A percentile compares a stretch with the other conserved stretches of the same genome.
These are phyloP conservation scores for Paraurostyla sp. DNA, from an alignment of 73 alveolate genomes.

Conservation along the genomic window DNA sequence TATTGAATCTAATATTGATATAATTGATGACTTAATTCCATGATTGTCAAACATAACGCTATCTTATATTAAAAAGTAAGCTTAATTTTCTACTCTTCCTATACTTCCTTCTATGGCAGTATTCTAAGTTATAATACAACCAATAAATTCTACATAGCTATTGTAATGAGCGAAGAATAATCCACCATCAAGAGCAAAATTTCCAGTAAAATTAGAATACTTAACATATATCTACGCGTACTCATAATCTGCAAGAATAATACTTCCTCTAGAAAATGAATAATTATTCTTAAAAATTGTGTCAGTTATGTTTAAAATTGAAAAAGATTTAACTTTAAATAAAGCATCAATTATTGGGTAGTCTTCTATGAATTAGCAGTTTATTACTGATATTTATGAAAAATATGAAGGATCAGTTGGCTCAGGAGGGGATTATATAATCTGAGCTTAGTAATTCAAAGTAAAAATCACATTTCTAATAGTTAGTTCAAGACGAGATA, in stretches of 20 bases:
- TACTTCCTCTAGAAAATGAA: constrained; percentile 24
- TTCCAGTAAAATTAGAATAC: background rate
- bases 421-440: background rate
- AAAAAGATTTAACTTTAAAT: background rate
- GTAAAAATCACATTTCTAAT: background rate
- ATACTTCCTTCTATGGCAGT: background rate
- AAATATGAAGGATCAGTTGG: background rate
- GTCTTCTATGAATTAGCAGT: background rate
- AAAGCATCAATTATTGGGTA: background rate
- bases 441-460: background rate
- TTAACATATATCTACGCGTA: background rate
- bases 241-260: background rate
- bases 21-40: too few species aligned
- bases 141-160: background rate
- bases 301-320: background rate
- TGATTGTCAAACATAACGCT: too few species aligned
- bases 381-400: background rate
- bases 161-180: background rate
- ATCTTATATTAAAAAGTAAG: too few species aligned
- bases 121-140: background rate
- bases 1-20: too few species aligned
- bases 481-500: background rate
- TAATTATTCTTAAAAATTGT: background rate
- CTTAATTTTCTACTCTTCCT: constrained; percentile 3
- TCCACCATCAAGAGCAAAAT: constrained; percentile 20